Evolutionary conservation across 2,329 filamentous ascomycete genomes (phyloP), one percentile per base, ranked within the genome.

Genomic region (Malbranchea zuffiana): DNA sequence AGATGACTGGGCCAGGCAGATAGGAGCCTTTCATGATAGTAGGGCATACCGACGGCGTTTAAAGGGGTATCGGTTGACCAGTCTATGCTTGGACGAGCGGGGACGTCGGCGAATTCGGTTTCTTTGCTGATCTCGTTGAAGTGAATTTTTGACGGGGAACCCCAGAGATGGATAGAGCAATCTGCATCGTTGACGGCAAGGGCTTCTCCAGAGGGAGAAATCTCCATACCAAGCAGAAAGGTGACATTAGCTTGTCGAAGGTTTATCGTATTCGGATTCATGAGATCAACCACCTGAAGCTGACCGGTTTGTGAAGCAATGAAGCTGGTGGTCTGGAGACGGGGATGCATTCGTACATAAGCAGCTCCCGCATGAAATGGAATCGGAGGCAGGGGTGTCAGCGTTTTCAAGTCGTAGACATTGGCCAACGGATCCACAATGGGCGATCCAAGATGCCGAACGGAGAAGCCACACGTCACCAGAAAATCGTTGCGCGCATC

Each of bases 401-500:
- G 74, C 30, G 85, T 90, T 62, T 94, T 94, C 31, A 98, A 70
- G 53, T 96, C 88, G 53, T 93, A 96, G 21, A 96, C 86, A 49
- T 95, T 93, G 41, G 94, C 84, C 41, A 96, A 78, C 0, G 86
- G 84, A 53, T 98, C 90, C 21, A 92, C 74, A 66, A 92, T 86
- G 45, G 82, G 82, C 26, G 77, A 76, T 23, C 80, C 75, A 47
- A 83, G 70, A 51, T 87, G 85, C 47, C 88, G 76, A 16, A 85
- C 72, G 1, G 88, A 93, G 61, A 84, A 93, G 23, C 90, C 90
- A 57, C 90, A 98, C 3, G 90, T 96, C 15, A 96, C 82, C 37
- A 98, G 77, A 47, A 90, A 90, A 57, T 96, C 88, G 52, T 90
- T 84, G 54, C 90, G 83, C 6, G 87, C 85, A 63, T 98, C 90